Evolutionary conservation across 192 early-diverging fungal genomes (phyloP).

Genomic region (Diversispora epigaea): DNA sequence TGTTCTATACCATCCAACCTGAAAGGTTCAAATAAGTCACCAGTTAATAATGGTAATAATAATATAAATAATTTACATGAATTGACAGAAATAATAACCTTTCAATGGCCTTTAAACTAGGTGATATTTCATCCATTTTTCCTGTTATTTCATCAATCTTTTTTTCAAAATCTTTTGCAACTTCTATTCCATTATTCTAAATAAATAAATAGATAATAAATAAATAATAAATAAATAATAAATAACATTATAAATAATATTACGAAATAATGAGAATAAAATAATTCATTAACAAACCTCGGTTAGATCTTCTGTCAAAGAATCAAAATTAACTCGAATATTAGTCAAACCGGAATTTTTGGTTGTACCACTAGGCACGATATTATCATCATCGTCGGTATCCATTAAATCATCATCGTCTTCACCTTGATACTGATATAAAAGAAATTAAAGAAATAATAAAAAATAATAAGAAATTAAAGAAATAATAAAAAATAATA

Average conservation of each 20-base stretch:
- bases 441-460: conserved; percentile 14
- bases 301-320: conserved; percentile 1
- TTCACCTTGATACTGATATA: conserved; percentile 29
- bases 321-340: conserved; percentile 2
- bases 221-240: too few species aligned
- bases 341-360: conserved; percentile 19
- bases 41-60: not conserved
- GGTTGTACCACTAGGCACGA: conserved; percentile 6
- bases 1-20: conserved; percentile 77
- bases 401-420: conserved; percentile 50
- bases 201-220: not conserved
- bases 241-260: too few species aligned
- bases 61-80: not conserved
- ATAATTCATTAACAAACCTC: not conserved
- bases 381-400: conserved; percentile 39
- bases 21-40: not conserved
- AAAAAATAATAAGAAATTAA: not conserved
- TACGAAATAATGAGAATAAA: not conserved
- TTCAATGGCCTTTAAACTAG: conserved; percentile 89
- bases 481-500: too few species aligned
- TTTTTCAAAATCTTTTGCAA: conserved; percentile 69
- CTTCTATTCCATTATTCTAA: conserved; percentile 36
- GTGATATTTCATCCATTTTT: conserved; percentile 85
- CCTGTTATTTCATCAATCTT: conserved; percentile 52
- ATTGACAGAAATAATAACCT: conserved; percentile 34